Percentiles rank a stretch among this genome's conserved stretches.
Conservation (phyloP, 257 asterid genomes). For the Voacanga thouarsii region DNA sequence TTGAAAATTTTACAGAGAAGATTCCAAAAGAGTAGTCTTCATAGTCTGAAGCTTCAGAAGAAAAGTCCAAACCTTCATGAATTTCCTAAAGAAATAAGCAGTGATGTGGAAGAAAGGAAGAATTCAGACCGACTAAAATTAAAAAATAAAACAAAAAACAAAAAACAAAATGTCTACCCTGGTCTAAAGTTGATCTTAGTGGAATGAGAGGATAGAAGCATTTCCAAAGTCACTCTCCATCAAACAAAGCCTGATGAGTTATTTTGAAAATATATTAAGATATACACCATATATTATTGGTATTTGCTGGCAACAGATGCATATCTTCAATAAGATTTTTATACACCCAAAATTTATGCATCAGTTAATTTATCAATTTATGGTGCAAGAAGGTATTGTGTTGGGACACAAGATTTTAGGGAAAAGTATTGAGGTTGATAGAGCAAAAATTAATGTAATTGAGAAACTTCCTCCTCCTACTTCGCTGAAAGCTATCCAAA, state of each 20-base stretch:
- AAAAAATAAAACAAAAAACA: not conserved
- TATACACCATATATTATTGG: not conserved
- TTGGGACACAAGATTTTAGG: no score
- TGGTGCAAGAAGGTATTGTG: no score
- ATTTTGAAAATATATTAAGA: not conserved
- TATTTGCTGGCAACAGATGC: not conserved
- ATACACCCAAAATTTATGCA: no score
- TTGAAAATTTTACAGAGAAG: conserved; percentile 87
- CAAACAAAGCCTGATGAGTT: not conserved
- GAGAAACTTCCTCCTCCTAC: no score
- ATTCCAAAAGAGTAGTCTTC: conserved; percentile 80
- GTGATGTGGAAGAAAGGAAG: not conserved
- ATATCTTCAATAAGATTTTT: not conserved
- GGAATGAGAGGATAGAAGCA: not conserved
- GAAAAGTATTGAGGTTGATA: no score
- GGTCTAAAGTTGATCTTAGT: not conserved
- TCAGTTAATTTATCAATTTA: no score
- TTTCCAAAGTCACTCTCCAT: not conserved
- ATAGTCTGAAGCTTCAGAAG: conserved; percentile 46
- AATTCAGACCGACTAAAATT: not conserved
- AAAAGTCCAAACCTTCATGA: conserved; percentile 88
- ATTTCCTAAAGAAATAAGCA: conserved; percentile 59
- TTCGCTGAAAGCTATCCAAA: no score
- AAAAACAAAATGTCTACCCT: not conserved
- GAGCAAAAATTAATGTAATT: no score